Percentiles rank a stretch among this genome's conserved stretches.
Evolutionary conservation across 495 filamentous ascomycete species (phyloP).

Genomic region (Pyronema domesticum): DNA sequence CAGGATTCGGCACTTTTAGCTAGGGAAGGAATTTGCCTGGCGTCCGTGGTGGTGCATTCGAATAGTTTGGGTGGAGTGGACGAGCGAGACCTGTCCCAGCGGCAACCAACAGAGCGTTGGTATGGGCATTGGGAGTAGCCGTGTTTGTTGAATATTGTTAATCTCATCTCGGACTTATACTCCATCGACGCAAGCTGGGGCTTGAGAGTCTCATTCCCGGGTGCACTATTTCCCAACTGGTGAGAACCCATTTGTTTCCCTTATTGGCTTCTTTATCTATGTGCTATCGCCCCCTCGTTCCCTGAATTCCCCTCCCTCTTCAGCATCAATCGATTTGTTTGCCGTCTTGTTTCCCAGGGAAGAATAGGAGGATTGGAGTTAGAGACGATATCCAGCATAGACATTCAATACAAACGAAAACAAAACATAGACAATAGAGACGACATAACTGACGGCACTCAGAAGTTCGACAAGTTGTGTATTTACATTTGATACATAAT

Average conservation of each 20-base stretch:
- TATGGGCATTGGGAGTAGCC: neutral
- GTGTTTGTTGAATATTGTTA: neutral
- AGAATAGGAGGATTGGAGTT: neutral
- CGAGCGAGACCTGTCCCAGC: neutral
- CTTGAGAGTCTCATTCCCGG: neutral
- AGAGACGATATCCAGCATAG: too few species aligned
- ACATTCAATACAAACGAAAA: too few species aligned
- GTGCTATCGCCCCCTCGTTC: neutral
- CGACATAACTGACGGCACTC: too few species aligned
- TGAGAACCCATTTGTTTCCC: neutral
- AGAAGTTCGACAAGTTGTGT: too few species aligned
- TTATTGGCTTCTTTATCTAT: neutral
- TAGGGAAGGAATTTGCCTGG: too few species aligned
- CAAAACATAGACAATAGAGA: too few species aligned
- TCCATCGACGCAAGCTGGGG: neutral
- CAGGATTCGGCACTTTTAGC: too few species aligned
- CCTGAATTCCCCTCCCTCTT: neutral
- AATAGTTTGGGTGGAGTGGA: neutral
- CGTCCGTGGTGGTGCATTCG: too few species aligned
- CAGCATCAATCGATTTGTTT: neutral
- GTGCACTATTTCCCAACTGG: neutral
- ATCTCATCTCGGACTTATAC: neutral
- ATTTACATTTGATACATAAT: too few species aligned
- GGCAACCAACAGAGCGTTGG: neutral
- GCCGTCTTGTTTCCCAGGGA: neutral